These are phyloP conservation scores for Lathyrus tuberosus DNA, from an alignment of 306 rosid species.

Conservation along the genomic window DNA sequence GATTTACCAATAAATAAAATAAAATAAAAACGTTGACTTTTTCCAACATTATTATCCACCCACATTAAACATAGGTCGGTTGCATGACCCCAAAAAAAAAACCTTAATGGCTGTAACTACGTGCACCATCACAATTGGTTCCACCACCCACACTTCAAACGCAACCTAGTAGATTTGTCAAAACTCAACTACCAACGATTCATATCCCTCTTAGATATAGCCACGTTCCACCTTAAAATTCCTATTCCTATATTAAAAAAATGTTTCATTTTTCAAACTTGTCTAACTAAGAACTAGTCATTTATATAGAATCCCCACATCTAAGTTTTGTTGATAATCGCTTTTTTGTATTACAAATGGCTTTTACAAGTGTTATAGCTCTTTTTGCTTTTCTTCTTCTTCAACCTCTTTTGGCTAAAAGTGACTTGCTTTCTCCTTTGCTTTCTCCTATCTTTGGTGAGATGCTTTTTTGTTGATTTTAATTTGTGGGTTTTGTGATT, in stretches of 20 bases:
- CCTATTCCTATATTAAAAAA: neutral
- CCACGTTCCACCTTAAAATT: neutral
- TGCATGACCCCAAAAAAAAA: neutral
- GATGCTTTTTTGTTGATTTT: neutral
- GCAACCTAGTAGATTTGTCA: neutral
- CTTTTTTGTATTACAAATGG: conserved; percentile 47
- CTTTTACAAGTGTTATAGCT: conserved; percentile 36
- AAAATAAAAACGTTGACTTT: neutral
- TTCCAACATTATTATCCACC: neutral
- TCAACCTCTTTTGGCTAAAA: conserved; percentile 47
- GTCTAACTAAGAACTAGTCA: neutral
- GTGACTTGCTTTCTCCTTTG: conserved; percentile 56
- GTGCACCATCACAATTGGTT: conserved; percentile 6
- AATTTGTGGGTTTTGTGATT: conserved; percentile 11
- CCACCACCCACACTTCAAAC: neutral
- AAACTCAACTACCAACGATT: conserved; percentile 6
- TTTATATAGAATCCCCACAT: neutral
- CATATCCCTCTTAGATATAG: neutral
- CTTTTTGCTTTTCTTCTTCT: conserved; percentile 45
- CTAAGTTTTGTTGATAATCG: neutral
- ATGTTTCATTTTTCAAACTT: conserved; percentile 3
- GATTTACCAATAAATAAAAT: no score
- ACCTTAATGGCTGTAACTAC: neutral
- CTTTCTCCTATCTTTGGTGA: conserved; percentile 69
- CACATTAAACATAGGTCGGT: neutral